Base-by-base conservation (phyloP, 768 basidiomycete genomes). In the Asterophora lycoperdoides region DNA sequence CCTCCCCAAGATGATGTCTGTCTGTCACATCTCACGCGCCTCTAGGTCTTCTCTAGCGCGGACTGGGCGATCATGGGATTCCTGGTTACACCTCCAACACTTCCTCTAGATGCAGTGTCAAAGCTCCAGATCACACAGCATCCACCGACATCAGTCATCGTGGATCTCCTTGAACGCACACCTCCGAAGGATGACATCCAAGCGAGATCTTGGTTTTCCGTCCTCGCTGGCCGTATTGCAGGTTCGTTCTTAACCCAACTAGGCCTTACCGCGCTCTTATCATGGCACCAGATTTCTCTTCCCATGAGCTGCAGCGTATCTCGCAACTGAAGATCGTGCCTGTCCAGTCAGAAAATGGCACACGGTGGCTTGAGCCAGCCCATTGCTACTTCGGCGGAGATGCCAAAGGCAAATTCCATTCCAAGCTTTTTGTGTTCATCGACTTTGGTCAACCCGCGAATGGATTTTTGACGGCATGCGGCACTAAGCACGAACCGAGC, bases 371-470 rank as follows among this genome's bases (percentile, higher is more conserved):
- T 19, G 63, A 76, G 19, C 87, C 88, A 8, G 70, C 61, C 3
- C 83, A 84, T 47, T 92, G 89, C 55, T 90, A 84, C 60, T 76
- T 93, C 48, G 78, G 76, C 3, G 70, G 73, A 23, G 68, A 73
- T 43, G 64, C 71, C 14, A 69, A 73, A 19, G 76, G 77, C 19
- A 73, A 77, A 30, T 81, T 92, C 34, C 86, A 89, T 60, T 85
- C 86, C 3, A 84, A 86, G 54, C 68, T 95, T 1, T 96, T 97
- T 60, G 76, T 80, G 29, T 96, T 93, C 57, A 81, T 98, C 42
- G 84, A 95, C 63, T 96, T 95, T 61, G 94, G 93, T 2, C 61
- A 75, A 1, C 69, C 74, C 4, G 95, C 87, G 19, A 95, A 93
- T 56, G 73, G 77, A 3, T 97, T 99, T 68, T 72, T 99, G 38